phyloP scores from a whole-genome alignment of 148 eudicot genomes.

The Camellia lanceoleosa region DNA sequence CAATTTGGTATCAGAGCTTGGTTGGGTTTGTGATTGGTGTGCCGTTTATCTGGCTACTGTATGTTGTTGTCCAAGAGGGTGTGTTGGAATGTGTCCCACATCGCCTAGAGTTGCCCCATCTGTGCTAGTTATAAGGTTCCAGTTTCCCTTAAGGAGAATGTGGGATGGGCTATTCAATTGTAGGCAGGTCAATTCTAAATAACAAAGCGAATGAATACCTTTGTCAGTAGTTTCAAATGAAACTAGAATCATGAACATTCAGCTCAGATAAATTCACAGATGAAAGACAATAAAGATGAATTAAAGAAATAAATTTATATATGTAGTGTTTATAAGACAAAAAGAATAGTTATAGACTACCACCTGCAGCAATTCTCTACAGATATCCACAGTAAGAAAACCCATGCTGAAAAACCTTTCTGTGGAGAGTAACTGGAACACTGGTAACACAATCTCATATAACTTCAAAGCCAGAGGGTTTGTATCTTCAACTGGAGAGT shows the following conservation, averaged over 20 bases:
- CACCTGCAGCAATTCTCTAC: conserved; percentile 88
- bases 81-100: too few relatives aligned
- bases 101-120: too few relatives aligned
- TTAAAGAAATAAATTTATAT: not conserved
- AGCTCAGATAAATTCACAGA: not conserved
- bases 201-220: not conserved
- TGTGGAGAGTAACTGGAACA: conserved; percentile 66
- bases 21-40: too few relatives aligned
- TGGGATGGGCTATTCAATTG: too few relatives aligned
- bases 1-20: too few relatives aligned
- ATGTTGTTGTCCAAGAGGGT: too few relatives aligned
- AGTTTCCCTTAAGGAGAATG: too few relatives aligned
- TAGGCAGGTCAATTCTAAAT: not conserved
- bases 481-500: conserved; percentile 45
- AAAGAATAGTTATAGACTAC: conserved; percentile 11
- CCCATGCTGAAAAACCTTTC: conserved; percentile 60
- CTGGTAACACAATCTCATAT: conserved; percentile 67
- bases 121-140: too few relatives aligned
- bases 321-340: not conserved
- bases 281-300: not conserved
- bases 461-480: conserved; percentile 41
- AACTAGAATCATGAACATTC: not conserved
- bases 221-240: not conserved
- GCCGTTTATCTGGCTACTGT: too few relatives aligned
- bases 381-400: conserved; percentile 64